Evolutionary conservation across 129 eudicot species (phyloP), one percentile per base, ranked within the genome.

Genomic region (Saussurea involucrata): DNA sequence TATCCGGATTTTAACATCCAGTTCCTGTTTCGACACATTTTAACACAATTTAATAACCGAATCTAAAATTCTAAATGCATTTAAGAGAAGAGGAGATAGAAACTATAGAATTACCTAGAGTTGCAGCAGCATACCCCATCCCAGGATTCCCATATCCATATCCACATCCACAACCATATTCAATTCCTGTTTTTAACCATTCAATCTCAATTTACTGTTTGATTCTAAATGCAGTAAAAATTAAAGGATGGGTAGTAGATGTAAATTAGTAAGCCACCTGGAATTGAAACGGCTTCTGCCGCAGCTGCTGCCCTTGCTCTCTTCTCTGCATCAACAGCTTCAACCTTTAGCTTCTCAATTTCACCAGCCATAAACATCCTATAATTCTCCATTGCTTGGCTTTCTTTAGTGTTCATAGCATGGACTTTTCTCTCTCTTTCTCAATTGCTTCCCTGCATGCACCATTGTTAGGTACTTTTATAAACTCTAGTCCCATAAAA

Each of bases 281-380:
- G 81, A 74, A 36, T 32, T 17, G 86, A 68, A 10, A 76, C 77
- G 12, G 66, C 88, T 78, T 78, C 82, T 3, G 83, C 83, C 0
- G 92, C 85, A n/a, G 88, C 87, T 1, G 88, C 85, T 49, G 86
- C 92, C 82, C 78, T 75, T 5, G 85, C 88, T 42, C 82, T 82
- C 80, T 87, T 85, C 81, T 87, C 86, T 0, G 96, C 89, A 80
- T 90, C 57, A 40, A 84, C 85, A 84, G 86, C 85, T 74, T 90
- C 87, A 32, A 76, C 85, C 8, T 74, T 81, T 20, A 85, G 76
- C 76, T 75, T 84, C n/a, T 87, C 87, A 27, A 88, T 76, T 28
- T 90, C 92, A 24, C 63, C 78, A 10, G 90, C 84, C 90, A 90
- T 72, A 11, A 88, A 81, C 1, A 72, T 61, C 78, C 77, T 73